phyloP scores from a whole-genome alignment of 306 rosid genomes.

The Gastrolobium villosum region DNA sequence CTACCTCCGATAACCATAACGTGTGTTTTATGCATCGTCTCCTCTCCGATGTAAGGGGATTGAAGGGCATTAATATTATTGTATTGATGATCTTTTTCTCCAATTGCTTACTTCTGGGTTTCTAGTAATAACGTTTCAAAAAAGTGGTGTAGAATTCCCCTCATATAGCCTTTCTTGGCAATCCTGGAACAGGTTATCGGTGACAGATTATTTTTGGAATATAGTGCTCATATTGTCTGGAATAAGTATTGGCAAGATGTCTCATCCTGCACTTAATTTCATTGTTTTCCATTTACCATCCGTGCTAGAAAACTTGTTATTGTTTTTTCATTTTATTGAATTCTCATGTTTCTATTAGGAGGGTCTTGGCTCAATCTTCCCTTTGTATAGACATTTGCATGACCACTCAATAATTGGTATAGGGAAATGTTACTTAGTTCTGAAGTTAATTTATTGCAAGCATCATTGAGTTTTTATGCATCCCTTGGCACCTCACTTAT shows the following conservation, averaged over 20 bases:
- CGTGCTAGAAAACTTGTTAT: neutral
- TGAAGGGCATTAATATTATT: conserved; percentile 13
- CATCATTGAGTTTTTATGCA: conserved; percentile 5
- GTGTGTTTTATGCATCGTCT: too few relatives aligned
- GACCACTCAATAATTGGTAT: neutral
- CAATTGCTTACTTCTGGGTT: neutral
- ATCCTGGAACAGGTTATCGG: conserved; percentile 93
- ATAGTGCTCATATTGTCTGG: conserved; percentile 12
- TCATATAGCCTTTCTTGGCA: conserved; percentile 99
- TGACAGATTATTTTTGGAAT: conserved; percentile 35
- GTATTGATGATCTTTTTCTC: conserved; percentile 20
- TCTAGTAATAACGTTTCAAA: neutral
- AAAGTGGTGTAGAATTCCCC: conserved; percentile 55
- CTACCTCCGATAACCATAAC: too few relatives aligned
- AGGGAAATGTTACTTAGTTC: neutral
- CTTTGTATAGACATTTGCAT: conserved; percentile 8
- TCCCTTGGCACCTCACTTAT: neutral
- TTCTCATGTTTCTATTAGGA: neutral
- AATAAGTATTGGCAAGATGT: conserved; percentile 2
- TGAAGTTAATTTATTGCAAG: neutral
- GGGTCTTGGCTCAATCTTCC: conserved; percentile 1
- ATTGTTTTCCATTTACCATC: neutral
- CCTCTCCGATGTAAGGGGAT: neutral
- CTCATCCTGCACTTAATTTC: conserved; percentile 22
- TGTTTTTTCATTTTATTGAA: neutral